A percentile compares a stretch with the other conserved stretches of the same genome.
Evolutionary conservation across 805 yeast genomes (phyloP).

Genomic region (Maudiozyma pseudohumilis): DNA sequence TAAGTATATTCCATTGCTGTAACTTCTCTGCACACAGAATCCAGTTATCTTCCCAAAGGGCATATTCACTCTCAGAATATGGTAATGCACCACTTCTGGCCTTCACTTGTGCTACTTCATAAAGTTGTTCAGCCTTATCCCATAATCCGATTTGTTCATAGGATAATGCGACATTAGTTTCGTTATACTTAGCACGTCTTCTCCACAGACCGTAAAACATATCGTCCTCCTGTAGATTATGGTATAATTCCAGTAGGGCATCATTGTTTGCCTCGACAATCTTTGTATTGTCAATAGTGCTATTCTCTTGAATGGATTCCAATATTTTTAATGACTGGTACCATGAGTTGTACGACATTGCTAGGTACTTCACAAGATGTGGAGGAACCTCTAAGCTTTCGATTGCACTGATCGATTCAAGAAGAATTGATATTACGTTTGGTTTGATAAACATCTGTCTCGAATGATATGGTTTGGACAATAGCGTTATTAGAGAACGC

Average conservation of each 20-base stretch:
- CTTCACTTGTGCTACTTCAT: conserved; percentile 93
- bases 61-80: conserved; percentile 88
- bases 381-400: conserved; percentile 80
- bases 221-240: conserved; percentile 84
- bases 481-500: conserved; percentile 64
- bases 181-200: conserved; percentile 86
- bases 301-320: conserved; percentile 55
- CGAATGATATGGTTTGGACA: conserved; percentile 88
- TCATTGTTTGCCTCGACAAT: conserved; percentile 81
- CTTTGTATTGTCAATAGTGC: conserved; percentile 56
- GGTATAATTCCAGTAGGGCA: conserved; percentile 81
- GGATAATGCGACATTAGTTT: conserved; percentile 85
- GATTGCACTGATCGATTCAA: conserved; percentile 75
- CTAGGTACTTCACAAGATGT: conserved; percentile 80
- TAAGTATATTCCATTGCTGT: conserved; percentile 95
- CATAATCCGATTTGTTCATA: conserved; percentile 92
- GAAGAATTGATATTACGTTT: conserved; percentile 73
- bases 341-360: conserved; percentile 84
- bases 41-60: conserved; percentile 99
- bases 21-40: conserved; percentile 91
- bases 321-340: conserved; percentile 76
- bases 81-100: conserved; percentile 94
- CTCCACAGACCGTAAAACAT: conserved; percentile 98
- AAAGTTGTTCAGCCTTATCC: conserved; percentile 87
- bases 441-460: conserved; percentile 81